Conservation (phyloP, 2,329 filamentous ascomycete species). For the Neopestalotiopsis clavispora region DNA sequence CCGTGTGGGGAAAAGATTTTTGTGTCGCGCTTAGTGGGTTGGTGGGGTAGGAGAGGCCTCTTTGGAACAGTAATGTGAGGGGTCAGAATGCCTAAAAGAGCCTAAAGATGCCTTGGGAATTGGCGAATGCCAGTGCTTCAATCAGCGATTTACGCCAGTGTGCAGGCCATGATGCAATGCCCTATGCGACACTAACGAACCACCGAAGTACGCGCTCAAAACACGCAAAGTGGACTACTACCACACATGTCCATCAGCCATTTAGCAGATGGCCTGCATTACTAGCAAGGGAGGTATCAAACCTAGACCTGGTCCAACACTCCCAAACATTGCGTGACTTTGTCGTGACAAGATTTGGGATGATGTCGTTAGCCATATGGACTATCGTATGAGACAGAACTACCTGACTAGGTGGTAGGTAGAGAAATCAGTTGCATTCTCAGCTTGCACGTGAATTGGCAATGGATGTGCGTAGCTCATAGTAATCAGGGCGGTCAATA, state of each 20-base stretch:
- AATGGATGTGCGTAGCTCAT: background rate
- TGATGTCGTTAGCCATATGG: background rate
- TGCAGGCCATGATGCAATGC: constrained; percentile 17
- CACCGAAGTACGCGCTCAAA: background rate
- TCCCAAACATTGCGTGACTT: background rate
- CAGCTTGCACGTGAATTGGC: background rate
- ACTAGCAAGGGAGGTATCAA: background rate
- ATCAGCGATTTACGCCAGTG: constrained; percentile 6
- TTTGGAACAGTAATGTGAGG: constrained; percentile 16
- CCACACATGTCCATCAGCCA: background rate
- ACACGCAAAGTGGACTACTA: too few relatives aligned
- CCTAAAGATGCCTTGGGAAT: background rate
- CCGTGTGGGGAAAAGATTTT: constrained; percentile 11
- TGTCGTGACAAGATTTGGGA: background rate
- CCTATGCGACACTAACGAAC: constrained; percentile 8
- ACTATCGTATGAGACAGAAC: background rate
- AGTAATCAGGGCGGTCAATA: background rate
- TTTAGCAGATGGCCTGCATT: background rate
- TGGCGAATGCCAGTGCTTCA: constrained; percentile 17
- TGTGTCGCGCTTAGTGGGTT: constrained; percentile 14
- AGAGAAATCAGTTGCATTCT: background rate
- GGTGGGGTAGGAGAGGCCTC: constrained; percentile 9
- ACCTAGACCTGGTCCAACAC: background rate
- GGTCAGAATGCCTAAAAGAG: constrained; percentile 9
- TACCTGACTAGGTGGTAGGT: background rate